phyloP scores from a whole-genome alignment of 495 filamentous ascomycete genomes.

The Cudoniella acicularis region DNA sequence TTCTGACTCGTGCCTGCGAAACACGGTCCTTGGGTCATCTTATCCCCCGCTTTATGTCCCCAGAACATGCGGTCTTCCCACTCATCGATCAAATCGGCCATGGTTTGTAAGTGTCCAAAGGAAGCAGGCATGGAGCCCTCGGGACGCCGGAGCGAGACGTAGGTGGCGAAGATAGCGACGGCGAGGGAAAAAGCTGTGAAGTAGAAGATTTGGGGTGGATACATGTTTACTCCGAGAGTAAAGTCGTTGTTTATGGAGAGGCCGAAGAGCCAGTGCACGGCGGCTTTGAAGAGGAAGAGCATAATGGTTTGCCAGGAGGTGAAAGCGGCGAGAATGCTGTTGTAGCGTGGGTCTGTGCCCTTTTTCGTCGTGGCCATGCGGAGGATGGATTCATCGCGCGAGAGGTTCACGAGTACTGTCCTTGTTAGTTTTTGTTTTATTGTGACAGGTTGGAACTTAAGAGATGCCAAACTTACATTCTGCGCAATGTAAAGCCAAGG shows the following conservation, averaged over 20 bases:
- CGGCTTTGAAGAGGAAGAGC: slow-evolving; percentile 40
- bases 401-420: slow-evolving; percentile 35
- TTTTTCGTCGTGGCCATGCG: slow-evolving; percentile 27
- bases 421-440: background rate
- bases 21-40: slow-evolving; percentile 5
- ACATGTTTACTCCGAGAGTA: slow-evolving; percentile 34
- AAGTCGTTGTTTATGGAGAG: slow-evolving; percentile 30
- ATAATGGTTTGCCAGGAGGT: slow-evolving; percentile 39
- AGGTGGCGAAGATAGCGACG: slow-evolving; percentile 35
- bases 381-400: slow-evolving; percentile 40
- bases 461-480: slow-evolving; percentile 35
- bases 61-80: slow-evolving; percentile 42
- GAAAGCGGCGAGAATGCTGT: slow-evolving; percentile 34
- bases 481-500: slow-evolving; percentile 40
- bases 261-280: slow-evolving; percentile 46
- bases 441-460: no score
- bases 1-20: slow-evolving; percentile 1
- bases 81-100: slow-evolving; percentile 42
- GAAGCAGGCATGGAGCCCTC: slow-evolving; percentile 38
- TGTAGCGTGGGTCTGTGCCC: slow-evolving; percentile 32
- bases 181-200: slow-evolving; percentile 29
- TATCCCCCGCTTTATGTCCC: slow-evolving; percentile 34
- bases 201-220: slow-evolving; percentile 34
- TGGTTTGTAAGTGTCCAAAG: slow-evolving; percentile 42
- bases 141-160: slow-evolving; percentile 32